These are phyloP conservation scores for Diutina neorugosa DNA, from an alignment of 1,139 yeast genomes.

Conservation along the genomic window DNA sequence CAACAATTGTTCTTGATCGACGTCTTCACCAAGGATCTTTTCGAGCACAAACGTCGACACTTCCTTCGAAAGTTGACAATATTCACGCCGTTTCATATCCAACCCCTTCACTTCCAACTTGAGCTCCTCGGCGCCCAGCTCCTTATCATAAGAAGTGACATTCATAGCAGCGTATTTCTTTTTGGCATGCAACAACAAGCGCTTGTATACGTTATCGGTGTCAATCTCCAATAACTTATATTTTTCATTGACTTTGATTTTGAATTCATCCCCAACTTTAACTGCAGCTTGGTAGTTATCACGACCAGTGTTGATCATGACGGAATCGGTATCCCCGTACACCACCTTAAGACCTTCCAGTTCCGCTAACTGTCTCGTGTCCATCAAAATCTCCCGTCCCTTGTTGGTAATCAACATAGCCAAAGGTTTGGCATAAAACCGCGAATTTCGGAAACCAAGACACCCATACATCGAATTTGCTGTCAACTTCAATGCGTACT, in stretches of 20 bases:
- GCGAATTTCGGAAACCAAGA: slow-evolving; percentile 81
- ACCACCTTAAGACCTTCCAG: slow-evolving; percentile 72
- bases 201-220: slow-evolving; percentile 84
- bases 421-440: slow-evolving; percentile 91
- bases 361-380: slow-evolving; percentile 88
- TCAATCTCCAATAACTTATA: slow-evolving; percentile 85
- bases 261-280: slow-evolving; percentile 76
- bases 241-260: slow-evolving; percentile 74
- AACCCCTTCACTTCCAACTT: slow-evolving; percentile 86
- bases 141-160: slow-evolving; percentile 31
- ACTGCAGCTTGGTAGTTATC: slow-evolving; percentile 61
- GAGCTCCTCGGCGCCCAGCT: slow-evolving; percentile 39
- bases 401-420: slow-evolving; percentile 93
- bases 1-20: slow-evolving; percentile 69
- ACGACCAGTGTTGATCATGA: slow-evolving; percentile 91
- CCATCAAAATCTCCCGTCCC: slow-evolving; percentile 92
- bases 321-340: slow-evolving; percentile 98
- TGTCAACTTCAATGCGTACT: slow-evolving; percentile 89
- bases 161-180: slow-evolving; percentile 95
- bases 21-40: slow-evolving; percentile 53
- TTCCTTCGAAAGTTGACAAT: slow-evolving; percentile 84
- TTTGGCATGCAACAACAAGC: slow-evolving; percentile 82
- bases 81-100: slow-evolving; percentile 96
- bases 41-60: slow-evolving; percentile 67
- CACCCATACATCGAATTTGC: slow-evolving; percentile 99